A percentile compares a stretch with the other conserved stretches of the same genome.
These are phyloP conservation scores for Sclerotinia spermophila DNA, from an alignment of 2,329 filamentous ascomycete species.

Conservation along the genomic window DNA sequence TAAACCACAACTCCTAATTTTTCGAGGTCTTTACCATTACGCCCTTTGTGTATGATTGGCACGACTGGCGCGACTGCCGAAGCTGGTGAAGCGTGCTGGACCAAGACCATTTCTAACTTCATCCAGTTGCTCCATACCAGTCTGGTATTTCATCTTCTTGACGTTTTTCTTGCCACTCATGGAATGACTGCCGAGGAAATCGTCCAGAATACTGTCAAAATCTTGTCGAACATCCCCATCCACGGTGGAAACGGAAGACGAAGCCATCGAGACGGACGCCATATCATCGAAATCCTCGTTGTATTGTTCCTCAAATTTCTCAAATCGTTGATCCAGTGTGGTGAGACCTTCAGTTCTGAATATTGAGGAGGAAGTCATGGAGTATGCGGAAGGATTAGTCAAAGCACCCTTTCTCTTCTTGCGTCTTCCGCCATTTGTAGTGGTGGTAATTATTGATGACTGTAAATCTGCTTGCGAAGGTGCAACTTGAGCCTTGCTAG, in stretches of 20 bases:
- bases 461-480: constrained; percentile 61
- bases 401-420: constrained; percentile 96
- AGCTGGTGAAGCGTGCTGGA: constrained; percentile 57
- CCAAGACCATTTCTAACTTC: constrained; percentile 81
- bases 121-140: constrained; percentile 83
- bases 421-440: constrained; percentile 71
- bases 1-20: background rate
- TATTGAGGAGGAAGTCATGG: constrained; percentile 86
- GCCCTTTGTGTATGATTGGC: constrained; percentile 25
- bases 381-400: constrained; percentile 82
- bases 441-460: constrained; percentile 69
- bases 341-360: constrained; percentile 83
- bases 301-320: constrained; percentile 82
- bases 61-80: constrained; percentile 18
- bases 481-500: constrained; percentile 38
- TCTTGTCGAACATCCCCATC: constrained; percentile 67
- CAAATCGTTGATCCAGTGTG: constrained; percentile 84
- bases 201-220: constrained; percentile 88
- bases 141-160: constrained; percentile 77
- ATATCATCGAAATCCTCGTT: constrained; percentile 59
- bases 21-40: constrained; percentile 13
- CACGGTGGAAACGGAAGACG: constrained; percentile 64
- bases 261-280: constrained; percentile 59
- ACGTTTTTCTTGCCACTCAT: constrained; percentile 69
- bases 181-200: constrained; percentile 75